phyloP scores from a whole-genome alignment of 805 yeast genomes.

The Zygotorulaspora florentina region DNA sequence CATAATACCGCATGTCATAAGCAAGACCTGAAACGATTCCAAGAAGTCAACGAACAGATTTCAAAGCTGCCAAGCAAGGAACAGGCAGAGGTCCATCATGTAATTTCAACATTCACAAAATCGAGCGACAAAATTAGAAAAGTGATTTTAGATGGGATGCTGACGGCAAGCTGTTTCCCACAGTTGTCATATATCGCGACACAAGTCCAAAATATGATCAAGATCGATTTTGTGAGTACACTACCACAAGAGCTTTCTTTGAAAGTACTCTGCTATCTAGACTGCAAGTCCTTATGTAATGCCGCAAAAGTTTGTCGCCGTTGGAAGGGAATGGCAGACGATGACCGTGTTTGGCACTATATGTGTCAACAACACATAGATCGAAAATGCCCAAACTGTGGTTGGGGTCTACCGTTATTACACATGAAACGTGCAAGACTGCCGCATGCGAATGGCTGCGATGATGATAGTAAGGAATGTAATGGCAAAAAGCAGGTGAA shows the following conservation, averaged over 20 bases:
- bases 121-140: conserved; percentile 73
- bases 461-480: neutral
- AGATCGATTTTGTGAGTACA: conserved; percentile 82
- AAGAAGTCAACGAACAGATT: conserved; percentile 31
- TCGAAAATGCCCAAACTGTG: conserved; percentile 95
- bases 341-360: conserved; percentile 95
- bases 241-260: conserved; percentile 83
- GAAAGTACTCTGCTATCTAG: conserved; percentile 82
- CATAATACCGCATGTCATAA: conserved; percentile 27
- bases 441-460: conserved; percentile 8
- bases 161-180: conserved; percentile 92
- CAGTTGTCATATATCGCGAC: conserved; percentile 82
- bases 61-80: conserved; percentile 58
- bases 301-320: conserved; percentile 88
- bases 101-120: conserved; percentile 72
- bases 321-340: conserved; percentile 91
- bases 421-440: conserved; percentile 71
- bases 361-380: conserved; percentile 98
- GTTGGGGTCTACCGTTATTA: conserved; percentile 96
- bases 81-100: conserved; percentile 71
- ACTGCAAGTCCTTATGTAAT: conserved; percentile 86
- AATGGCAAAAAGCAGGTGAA: conserved; percentile 36
- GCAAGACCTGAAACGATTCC: conserved; percentile 25
- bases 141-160: conserved; percentile 74
- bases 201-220: conserved; percentile 71